These are phyloP conservation scores for Tilletia caries DNA, from an alignment of 1,284 basidiomycete genomes.

Conservation along the genomic window DNA sequence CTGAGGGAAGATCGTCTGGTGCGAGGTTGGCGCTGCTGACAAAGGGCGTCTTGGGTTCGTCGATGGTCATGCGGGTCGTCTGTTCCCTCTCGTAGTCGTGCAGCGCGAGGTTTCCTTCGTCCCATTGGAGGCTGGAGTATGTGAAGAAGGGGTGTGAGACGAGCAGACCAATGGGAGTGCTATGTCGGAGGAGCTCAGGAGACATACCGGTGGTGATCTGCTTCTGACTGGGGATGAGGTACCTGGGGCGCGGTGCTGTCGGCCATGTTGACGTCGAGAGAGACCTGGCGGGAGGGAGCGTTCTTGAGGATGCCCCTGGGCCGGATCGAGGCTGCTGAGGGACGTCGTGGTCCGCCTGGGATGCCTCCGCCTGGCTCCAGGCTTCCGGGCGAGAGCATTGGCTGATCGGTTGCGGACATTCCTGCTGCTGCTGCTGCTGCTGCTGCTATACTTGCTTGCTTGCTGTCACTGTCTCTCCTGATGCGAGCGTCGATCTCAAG, in stretches of 20 bases:
- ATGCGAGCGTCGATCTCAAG: no score
- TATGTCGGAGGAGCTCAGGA: background rate
- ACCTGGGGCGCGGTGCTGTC: slow-evolving; percentile 8
- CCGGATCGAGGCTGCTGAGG: slow-evolving; percentile 42
- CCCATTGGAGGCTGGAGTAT: slow-evolving; percentile 47
- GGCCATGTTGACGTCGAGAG: slow-evolving; percentile 9
- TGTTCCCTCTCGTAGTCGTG: slow-evolving; percentile 49
- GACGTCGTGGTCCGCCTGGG: slow-evolving; percentile 20
- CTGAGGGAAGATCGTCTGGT: slow-evolving; percentile 28
- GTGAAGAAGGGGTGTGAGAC: background rate
- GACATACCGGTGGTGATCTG: slow-evolving; percentile 26
- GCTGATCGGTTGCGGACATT: background rate
- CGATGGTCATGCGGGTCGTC: slow-evolving; percentile 51
- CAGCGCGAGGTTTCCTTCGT: slow-evolving; percentile 49
- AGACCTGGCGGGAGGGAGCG: slow-evolving; percentile 28
- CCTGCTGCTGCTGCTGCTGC: background rate
- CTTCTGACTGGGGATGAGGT: slow-evolving; percentile 13
- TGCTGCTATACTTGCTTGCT: background rate
- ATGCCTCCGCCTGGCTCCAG: background rate
- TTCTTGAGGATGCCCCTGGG: slow-evolving; percentile 52
- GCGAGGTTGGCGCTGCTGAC: slow-evolving; percentile 39
- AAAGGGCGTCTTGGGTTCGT: slow-evolving; percentile 53
- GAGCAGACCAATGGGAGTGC: background rate
- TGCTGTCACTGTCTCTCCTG: background rate
- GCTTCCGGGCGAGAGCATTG: slow-evolving; percentile 12